Conservation (phyloP, 2,329 filamentous ascomycete genomes). For the Sordariomycetes sp. region DNA sequence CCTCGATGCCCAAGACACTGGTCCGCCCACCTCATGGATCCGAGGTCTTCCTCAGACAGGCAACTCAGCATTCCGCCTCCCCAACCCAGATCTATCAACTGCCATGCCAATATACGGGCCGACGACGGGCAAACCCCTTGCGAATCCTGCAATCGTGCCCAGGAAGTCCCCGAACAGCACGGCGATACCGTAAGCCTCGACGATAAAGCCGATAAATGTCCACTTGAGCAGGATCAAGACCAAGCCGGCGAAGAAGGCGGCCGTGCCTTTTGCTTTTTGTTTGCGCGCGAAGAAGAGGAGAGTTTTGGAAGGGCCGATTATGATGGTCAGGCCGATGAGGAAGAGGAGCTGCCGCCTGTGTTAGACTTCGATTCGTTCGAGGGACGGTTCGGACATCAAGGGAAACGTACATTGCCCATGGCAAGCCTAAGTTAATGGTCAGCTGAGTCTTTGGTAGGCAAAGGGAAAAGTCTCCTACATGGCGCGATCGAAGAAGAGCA, state of each 20-base stretch:
- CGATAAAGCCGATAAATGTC: constrained; percentile 81
- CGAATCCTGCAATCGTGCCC: constrained; percentile 82
- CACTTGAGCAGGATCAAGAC: constrained; percentile 79
- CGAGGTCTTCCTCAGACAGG: constrained; percentile 70
- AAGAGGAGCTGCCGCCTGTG: constrained; percentile 70
- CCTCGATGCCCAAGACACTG: too few relatives aligned
- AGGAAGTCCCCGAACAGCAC: constrained; percentile 95
- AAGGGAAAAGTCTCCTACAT: constrained; percentile 52
- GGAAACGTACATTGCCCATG: constrained; percentile 77
- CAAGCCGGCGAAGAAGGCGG: constrained; percentile 78
- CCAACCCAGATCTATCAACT: constrained; percentile 62
- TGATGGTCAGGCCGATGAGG: constrained; percentile 89
- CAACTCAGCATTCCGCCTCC: constrained; percentile 65
- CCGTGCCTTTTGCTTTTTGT: constrained; percentile 87
- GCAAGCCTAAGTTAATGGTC: constrained; percentile 60
- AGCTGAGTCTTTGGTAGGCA: constrained; percentile 8
- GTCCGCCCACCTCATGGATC: too few relatives aligned
- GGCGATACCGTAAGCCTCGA: constrained; percentile 89
- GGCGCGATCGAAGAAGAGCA: constrained; percentile 96
- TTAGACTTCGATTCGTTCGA: constrained; percentile 9
- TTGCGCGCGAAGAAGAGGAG: constrained; percentile 87
- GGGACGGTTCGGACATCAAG: constrained; percentile 4
- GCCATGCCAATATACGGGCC: constrained; percentile 74
- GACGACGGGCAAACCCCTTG: constrained; percentile 73
- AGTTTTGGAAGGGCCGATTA: constrained; percentile 89